Base-by-base conservation (phyloP, 768 basidiomycete genomes). In the Podaxis sp. region DNA sequence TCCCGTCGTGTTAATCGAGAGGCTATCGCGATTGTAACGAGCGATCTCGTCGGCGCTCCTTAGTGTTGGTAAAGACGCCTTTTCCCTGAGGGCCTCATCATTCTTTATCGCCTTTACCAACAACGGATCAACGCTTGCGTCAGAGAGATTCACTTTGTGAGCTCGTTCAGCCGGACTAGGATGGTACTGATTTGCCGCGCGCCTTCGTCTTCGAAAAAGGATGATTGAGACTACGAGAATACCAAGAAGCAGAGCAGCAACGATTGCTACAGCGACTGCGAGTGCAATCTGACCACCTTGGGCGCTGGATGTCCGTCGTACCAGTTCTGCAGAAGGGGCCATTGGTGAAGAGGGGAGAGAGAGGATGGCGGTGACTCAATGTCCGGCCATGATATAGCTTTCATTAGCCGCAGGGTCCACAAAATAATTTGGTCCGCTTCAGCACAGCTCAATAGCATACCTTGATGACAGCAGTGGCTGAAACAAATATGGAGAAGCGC, bases 361-460 rank as follows among this genome's bases (percentile, higher is more conserved):
- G 20, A 20, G 48, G 10, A 38, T 12, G 30, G 41, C 15, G 20
- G 44, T 12, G n/a, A 17, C 5, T 22, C 44, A 40, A 22, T 46
- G 8, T 41, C 7, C 41, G 40, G 28, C 3, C 53, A 50, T 56
- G 56, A 49, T 62, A 56, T 56, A 26, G 33, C 54, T 51, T 51
- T 40, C 20, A 28, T 41, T 30, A 17, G 4, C n/a, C 20, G 24
- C 33, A 52, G 48, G 50, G 48, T 38, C 50, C 36, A 20, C 20
- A 60, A 52, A 38, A 24, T 51, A n/a, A n/a, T n/a, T n/a, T 40
- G 20, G 58, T 2, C 40, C 28, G 37, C 58, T 24, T 40, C 40
- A 55, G 52, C 60, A 62, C 60, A 56, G 60, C 60, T 38, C 58
- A 38, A 20, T 33, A 5, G 28, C 36, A 52, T 49, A 60, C n/a